Evolutionary conservation across 2,329 filamentous ascomycete genomes (phyloP).

Genomic region (Penicillium paneum): DNA sequence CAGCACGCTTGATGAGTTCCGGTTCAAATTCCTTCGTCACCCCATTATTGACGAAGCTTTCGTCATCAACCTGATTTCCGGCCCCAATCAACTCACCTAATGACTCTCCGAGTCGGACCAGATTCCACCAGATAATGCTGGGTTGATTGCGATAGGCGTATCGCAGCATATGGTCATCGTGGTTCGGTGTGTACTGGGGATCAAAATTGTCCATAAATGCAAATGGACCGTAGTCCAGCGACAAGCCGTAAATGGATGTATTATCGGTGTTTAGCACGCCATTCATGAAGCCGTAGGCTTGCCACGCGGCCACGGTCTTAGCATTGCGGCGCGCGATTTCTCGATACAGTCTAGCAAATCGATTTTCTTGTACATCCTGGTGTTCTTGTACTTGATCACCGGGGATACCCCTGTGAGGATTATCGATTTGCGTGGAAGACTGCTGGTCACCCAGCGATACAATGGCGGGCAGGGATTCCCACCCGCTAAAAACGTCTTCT

Average conservation of each 20-base stretch:
- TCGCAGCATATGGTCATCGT: conserved; percentile 82
- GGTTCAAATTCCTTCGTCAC: conserved; percentile 66
- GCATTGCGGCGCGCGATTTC: conserved; percentile 85
- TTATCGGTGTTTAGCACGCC: conserved; percentile 98
- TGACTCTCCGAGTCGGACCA: conserved; percentile 84
- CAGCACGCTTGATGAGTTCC: conserved; percentile 72
- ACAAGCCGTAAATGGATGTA: conserved; percentile 83
- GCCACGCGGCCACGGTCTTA: conserved; percentile 84
- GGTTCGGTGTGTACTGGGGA: conserved; percentile 90
- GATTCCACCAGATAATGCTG: conserved; percentile 97
- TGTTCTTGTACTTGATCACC: conserved; percentile 64
- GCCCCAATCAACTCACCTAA: conserved; percentile 84
- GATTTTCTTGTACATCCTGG: conserved; percentile 69
- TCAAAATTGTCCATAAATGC: conserved; percentile 98
- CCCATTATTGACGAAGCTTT: conserved; percentile 68
- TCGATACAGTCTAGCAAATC: conserved; percentile 81
- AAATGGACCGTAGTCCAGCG: conserved; percentile 93
- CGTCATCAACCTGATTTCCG: conserved; percentile 67
- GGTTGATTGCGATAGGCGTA: conserved; percentile 95
- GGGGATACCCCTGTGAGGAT: conserved; percentile 53
- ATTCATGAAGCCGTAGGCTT: conserved; percentile 99
- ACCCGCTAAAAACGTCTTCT: conserved; percentile 82
- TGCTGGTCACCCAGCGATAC: conserved; percentile 45
- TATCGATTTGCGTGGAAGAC: conserved; percentile 36
- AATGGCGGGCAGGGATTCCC: conserved; percentile 72